These are phyloP conservation scores for Nicotiana paniculata DNA, from an alignment of 257 asterid species.

Conservation along the genomic window DNA sequence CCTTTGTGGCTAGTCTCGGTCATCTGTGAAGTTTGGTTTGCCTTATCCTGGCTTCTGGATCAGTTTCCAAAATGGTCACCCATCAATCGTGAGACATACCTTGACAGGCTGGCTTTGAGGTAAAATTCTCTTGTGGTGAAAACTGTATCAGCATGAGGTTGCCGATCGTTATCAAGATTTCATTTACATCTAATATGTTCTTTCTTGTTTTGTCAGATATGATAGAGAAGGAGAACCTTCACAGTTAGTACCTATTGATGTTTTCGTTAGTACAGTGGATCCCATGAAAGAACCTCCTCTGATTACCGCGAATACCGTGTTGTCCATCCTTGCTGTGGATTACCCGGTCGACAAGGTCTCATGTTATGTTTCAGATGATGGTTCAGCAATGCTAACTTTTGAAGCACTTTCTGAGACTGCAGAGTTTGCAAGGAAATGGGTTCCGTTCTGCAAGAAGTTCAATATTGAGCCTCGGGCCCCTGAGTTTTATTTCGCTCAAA, in stretches of 20 bases:
- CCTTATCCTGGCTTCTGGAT: conserved; percentile 65
- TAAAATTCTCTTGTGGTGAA: background rate
- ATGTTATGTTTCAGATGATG: conserved; percentile 38
- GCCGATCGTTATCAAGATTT: background rate
- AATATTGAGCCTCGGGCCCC: conserved; percentile 23
- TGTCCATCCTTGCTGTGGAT: background rate
- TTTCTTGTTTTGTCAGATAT: conserved; percentile 30
- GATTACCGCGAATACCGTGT: background rate
- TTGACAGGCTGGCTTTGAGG: conserved; percentile 64
- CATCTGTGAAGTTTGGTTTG: conserved; percentile 67
- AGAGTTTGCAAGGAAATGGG: background rate
- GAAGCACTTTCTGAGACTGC: conserved; percentile 25
- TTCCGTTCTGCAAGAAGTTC: background rate
- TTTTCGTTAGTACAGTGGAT: conserved; percentile 7
- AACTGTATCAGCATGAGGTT: background rate
- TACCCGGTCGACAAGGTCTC: background rate
- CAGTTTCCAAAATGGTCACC: conserved; percentile 78
- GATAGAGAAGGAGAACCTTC: conserved; percentile 73
- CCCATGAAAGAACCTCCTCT: background rate
- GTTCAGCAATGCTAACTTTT: conserved; percentile 47
- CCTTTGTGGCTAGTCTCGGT: conserved; percentile 36
- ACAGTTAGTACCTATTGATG: conserved; percentile 56
- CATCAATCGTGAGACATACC: conserved; percentile 55
- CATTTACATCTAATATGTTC: background rate
- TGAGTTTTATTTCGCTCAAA: conserved; percentile 46